Evolutionary conservation across 495 filamentous ascomycete species (phyloP).

Genomic region (Cenococcum geophilum): DNA sequence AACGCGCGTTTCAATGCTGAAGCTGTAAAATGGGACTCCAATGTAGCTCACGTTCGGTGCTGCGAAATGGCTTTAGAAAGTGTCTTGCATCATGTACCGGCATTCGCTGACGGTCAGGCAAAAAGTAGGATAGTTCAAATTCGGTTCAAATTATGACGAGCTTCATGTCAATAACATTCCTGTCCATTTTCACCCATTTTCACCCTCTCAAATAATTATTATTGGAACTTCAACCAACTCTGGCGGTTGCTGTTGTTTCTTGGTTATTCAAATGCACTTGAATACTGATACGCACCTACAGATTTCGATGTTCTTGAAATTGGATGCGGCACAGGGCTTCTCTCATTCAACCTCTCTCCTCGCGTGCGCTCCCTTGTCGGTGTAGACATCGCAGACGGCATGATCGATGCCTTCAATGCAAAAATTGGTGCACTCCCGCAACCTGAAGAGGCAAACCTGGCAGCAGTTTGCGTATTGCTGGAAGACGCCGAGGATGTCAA

Average conservation of each 20-base stretch:
- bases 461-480: slow-evolving; percentile 24
- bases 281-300: neutral
- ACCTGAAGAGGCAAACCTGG: slow-evolving; percentile 34
- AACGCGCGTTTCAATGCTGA: slow-evolving; percentile 31
- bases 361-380: slow-evolving; percentile 41
- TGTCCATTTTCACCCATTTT: too few species aligned
- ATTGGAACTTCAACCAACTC: too few species aligned
- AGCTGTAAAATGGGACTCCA: slow-evolving; percentile 30
- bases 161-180: too few species aligned
- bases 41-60: slow-evolving; percentile 20
- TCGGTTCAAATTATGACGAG: too few species aligned
- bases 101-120: slow-evolving; percentile 18
- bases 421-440: slow-evolving; percentile 40
- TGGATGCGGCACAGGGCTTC: slow-evolving; percentile 52
- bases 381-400: slow-evolving; percentile 48
- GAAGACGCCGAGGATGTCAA: slow-evolving; percentile 29
- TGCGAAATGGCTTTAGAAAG: slow-evolving; percentile 25
- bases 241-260: too few species aligned
- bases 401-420: slow-evolving; percentile 45
- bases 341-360: slow-evolving; percentile 46
- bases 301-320: slow-evolving; percentile 48
- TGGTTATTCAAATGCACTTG: too few species aligned
- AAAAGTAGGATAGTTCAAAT: slow-evolving; percentile 13
- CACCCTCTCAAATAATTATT: too few species aligned
- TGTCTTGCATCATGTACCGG: slow-evolving; percentile 23